These are phyloP conservation scores for Botrytis galanthina DNA, from an alignment of 2,329 filamentous ascomycete species.

Conservation along the genomic window DNA sequence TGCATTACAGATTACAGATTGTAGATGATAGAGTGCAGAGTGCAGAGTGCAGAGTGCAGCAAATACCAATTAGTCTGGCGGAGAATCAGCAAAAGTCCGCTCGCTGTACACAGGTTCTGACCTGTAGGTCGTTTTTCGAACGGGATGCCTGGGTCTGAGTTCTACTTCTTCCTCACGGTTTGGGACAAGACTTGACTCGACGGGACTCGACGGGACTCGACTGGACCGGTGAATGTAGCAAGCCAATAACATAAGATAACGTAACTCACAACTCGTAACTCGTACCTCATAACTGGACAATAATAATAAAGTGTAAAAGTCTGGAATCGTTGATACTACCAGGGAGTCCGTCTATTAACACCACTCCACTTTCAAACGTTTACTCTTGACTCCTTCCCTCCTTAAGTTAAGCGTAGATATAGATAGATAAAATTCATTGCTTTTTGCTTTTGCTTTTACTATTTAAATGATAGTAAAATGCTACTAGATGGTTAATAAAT, in stretches of 20 bases:
- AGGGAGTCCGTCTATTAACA: neutral
- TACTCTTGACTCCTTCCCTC: neutral
- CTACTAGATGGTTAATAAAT: neutral
- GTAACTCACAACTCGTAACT: too few relatives aligned
- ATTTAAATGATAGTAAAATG: constrained; percentile 4
- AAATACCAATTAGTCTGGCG: neutral
- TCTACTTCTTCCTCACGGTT: neutral
- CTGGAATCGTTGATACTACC: neutral
- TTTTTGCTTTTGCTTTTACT: neutral
- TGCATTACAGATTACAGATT: constrained; percentile 14
- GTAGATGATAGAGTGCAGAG: neutral
- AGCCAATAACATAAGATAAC: neutral
- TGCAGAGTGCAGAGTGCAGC: neutral
- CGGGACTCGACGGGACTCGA: neutral
- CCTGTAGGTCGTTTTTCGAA: neutral
- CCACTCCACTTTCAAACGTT: constrained; percentile 12
- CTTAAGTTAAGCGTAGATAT: constrained; percentile 11
- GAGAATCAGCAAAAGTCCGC: neutral
- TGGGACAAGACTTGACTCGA: neutral
- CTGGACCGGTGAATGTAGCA: neutral
- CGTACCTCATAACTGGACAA: neutral
- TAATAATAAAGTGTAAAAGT: neutral
- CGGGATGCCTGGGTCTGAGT: neutral
- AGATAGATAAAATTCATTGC: neutral
- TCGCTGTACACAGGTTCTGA: neutral